Evolutionary conservation across 2,329 filamentous ascomycete species (phyloP), one percentile per base, ranked within the genome.

Genomic region (Talaromyces albobiverticillius): DNA sequence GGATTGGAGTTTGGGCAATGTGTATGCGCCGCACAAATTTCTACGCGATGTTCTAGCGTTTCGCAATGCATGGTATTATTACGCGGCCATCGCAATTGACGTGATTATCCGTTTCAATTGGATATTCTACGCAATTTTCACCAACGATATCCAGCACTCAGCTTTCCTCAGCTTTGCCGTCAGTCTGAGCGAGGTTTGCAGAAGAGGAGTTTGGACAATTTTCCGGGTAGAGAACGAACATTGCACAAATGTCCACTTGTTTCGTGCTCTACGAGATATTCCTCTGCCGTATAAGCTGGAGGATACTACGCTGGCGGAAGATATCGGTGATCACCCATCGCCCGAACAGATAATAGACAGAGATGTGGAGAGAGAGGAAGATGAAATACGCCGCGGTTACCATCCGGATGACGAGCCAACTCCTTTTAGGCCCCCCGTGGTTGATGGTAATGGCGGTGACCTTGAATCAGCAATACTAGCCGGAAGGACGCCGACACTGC

Each of bases 171-270:
- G 89, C 1, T 97, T 97, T 71, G 61, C 88, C 26, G 83, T 96
- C 14, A 81, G 83, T 1, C 75, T 96, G 3, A 83, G 86, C 8
- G 94, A 99, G 69, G 84, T 95, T 20, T 79, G 83, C n/a, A 84
- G 94, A 29, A 79, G 94, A 67, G 92, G 90, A 57, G 84, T 96
- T 67, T 99, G 94, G 94, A 86, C 88, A 0, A 78, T 97, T 3
- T 88, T 99, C 69, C 89, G 94, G 38, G 92, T 99, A 23, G 94
- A 99, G 71, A 99, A 99, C 70, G 94, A 99, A 65, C 94, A 99
- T 73, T 96, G 91, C 72, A 86, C 88, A 53, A 96, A 96, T 63
- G 93, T 99, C 2, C 83, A 85, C 16, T 85, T 90, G 61, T 95
- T 95, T 79, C 91, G 95, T 60, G 94, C 94, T 3, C 90, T 87